Conservation (phyloP, 441 rosid genomes). For the Adansonia grandidieri region DNA sequence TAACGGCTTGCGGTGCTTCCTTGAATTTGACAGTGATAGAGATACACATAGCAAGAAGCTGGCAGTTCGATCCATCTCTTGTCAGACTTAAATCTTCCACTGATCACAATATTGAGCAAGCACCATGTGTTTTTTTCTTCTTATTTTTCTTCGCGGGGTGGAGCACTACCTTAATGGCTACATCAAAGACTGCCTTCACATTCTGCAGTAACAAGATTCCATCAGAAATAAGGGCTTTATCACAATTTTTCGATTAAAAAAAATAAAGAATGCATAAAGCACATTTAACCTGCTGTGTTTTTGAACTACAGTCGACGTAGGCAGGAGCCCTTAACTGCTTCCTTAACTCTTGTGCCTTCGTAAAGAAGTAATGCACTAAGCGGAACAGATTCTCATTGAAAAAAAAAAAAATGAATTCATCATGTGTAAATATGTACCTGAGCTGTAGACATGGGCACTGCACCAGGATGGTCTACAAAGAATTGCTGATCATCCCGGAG, state of each 20-base stretch:
- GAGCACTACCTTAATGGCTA: slow-evolving; percentile 59
- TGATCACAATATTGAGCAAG: slow-evolving; percentile 75
- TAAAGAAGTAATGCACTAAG: slow-evolving; percentile 7
- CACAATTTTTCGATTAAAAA: neutral
- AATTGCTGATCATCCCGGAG: slow-evolving; percentile 84
- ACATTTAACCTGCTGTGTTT: slow-evolving; percentile 78
- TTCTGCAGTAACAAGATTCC: slow-evolving; percentile 31
- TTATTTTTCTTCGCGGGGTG: slow-evolving; percentile 78
- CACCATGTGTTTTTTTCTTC: slow-evolving; percentile 70
- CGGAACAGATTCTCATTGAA: neutral
- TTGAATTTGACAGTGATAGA: neutral
- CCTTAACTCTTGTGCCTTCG: slow-evolving; percentile 91
- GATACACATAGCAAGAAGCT: slow-evolving; percentile 23
- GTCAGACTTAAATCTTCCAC: slow-evolving; percentile 32
- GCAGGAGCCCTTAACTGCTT: slow-evolving; percentile 80
- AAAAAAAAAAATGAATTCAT: neutral
- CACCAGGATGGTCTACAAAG: slow-evolving; percentile 84
- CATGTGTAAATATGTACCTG: slow-evolving; percentile 47
- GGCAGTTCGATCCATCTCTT: slow-evolving; percentile 34
- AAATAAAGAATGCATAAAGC: neutral
- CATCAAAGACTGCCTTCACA: slow-evolving; percentile 11
- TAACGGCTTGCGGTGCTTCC: slow-evolving; percentile 32
- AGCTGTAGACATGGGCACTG: slow-evolving; percentile 65
- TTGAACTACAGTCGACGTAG: slow-evolving; percentile 89
- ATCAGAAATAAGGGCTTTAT: slow-evolving; percentile 11